Evolutionary conservation across 148 eudicot genomes (phyloP).

Genomic region (Rhododendron ferrugineum): DNA sequence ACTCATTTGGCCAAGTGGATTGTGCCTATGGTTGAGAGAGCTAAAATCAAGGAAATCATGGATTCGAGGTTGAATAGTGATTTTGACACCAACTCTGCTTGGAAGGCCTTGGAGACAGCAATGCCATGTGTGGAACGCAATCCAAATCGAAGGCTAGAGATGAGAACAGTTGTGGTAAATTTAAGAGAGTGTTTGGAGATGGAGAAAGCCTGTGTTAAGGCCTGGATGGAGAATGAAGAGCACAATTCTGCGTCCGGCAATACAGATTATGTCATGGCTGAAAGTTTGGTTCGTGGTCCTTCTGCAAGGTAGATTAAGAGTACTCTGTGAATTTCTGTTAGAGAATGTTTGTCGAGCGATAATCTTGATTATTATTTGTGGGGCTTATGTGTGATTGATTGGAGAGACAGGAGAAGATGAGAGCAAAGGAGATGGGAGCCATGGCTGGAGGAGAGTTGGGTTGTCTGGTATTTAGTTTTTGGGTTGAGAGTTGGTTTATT

Average conservation of each 20-base stretch:
- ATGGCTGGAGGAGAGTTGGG: too few species aligned
- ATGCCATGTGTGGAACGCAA: background rate
- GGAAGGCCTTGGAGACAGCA: background rate
- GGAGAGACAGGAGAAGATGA: too few species aligned
- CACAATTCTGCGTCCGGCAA: background rate
- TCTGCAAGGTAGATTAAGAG: background rate
- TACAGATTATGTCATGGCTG: background rate
- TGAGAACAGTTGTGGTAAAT: background rate
- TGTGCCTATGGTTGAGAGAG: background rate
- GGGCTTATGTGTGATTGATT: too few species aligned
- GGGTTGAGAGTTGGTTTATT: too few species aligned
- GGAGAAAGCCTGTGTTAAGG: background rate
- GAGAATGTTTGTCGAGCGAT: background rate
- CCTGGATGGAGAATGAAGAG: background rate
- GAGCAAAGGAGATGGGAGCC: too few species aligned
- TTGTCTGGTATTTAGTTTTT: too few species aligned
- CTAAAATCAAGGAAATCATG: background rate
- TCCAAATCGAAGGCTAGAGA: background rate
- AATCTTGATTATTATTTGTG: too few species aligned
- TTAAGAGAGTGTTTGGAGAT: background rate
- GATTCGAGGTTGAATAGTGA: background rate
- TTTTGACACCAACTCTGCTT: background rate
- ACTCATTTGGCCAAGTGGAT: too few species aligned
- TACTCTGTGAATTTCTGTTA: background rate
- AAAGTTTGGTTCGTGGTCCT: background rate